Conservation (phyloP, 768 basidiomycete species). For the Tricholoma terreum region DNA sequence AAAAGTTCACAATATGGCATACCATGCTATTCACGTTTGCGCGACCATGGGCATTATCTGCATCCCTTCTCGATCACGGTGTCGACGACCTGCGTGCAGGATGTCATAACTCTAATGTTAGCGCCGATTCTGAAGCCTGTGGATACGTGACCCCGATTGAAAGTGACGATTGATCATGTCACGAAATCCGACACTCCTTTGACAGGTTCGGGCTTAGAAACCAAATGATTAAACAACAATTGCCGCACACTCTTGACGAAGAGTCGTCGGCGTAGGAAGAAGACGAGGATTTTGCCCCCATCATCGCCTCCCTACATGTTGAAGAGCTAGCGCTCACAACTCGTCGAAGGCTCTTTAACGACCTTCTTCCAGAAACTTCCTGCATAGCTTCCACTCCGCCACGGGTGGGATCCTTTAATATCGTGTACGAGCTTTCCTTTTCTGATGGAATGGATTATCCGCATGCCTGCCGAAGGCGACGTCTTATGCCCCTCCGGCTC, state of each 20-base stretch:
- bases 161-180: too few species aligned
- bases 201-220: too few species aligned
- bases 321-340: not conserved
- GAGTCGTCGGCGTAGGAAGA: not conserved
- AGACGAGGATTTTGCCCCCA: not conserved
- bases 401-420: not conserved
- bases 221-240: too few species aligned
- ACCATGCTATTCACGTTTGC: too few species aligned
- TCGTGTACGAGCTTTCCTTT: constrained; percentile 2
- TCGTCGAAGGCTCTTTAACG: not conserved
- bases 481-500: not conserved
- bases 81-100: too few species aligned
- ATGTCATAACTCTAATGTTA: too few species aligned
- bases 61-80: too few species aligned
- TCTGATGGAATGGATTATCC: constrained; percentile 16
- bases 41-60: too few species aligned
- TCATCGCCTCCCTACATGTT: not conserved
- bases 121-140: too few species aligned
- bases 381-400: not conserved
- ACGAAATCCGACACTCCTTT: too few species aligned
- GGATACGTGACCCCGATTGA: too few species aligned
- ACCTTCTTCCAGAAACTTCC: not conserved
- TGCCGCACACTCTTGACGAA: not conserved
- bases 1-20: too few species aligned
- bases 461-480: constrained; percentile 7